Evolutionary conservation across 164 flowering plant genomes (phyloP), one percentile per base, ranked within the genome.

Genomic region (Magnolia kwangsiensis): DNA sequence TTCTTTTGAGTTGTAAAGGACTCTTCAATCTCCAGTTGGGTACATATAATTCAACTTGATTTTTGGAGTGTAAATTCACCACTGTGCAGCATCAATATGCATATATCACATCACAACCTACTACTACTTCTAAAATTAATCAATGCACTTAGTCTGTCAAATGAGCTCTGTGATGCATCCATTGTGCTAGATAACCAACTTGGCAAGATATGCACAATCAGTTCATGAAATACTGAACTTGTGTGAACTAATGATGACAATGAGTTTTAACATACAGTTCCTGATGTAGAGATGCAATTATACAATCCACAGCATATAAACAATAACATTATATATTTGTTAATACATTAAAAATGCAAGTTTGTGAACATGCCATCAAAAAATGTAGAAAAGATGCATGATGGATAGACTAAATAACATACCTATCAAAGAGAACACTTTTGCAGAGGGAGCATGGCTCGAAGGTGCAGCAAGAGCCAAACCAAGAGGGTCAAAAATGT

Each of bases 401-500:
- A 64, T 37, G 5, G 55, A 63, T 13, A 66, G 51, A n/a, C 19
- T 66, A 66, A 71, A 71, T 14, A 6, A 45, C 67, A 11, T 89
- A 96, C 99, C 99, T 78, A 72, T 86, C 84, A 96, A 86, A 71
- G 98, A 88, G 78, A 93, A 96, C 84, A 90, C 83, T 83, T 91
- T 93, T 72, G 91, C 97, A 50, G 90, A 86, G 70, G 98, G 92
- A 69, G 80, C 78, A 73, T 76, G 80, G 78, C 83, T 84, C 78
- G 93, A 84, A 51, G 97, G 86, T 27, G 77, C 79, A 75, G 86
- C 73, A 80, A 96, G 88, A n/a, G 88, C 92, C 79, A 85, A 76
- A 71, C 99, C 98, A 77, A 79, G 88, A 19, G 98, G 98, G 83
- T 96, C 99, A 86, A 96, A 94, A 78, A 94, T 86, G 81, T 94